Conservation (phyloP, 495 filamentous ascomycete genomes). For the Penicillium bialowiezense region DNA sequence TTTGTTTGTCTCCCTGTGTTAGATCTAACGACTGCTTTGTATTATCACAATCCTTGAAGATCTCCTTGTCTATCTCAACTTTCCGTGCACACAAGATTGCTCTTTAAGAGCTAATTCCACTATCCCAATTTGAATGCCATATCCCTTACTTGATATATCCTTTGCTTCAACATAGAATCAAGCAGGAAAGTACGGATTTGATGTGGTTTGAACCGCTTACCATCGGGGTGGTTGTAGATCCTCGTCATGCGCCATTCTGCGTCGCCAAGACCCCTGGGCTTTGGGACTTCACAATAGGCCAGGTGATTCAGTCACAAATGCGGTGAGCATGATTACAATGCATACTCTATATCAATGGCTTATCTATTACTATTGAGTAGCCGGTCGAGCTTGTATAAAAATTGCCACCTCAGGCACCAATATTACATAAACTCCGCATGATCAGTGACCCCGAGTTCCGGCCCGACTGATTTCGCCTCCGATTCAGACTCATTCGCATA, state of each 20-base stretch:
- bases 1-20: slow-evolving; percentile 27
- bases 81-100: slow-evolving; percentile 12
- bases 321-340: not conserved
- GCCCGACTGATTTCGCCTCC: slow-evolving; percentile 44
- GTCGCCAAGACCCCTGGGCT: not conserved
- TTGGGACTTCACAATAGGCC: not conserved
- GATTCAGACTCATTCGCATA: slow-evolving; percentile 28
- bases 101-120: not conserved
- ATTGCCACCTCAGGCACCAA: slow-evolving; percentile 19
- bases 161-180: no score
- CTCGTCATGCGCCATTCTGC: not conserved
- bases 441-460: slow-evolving; percentile 36
- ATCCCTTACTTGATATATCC: no score
- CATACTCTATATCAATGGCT: no score
- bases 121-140: no score
- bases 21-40: slow-evolving; percentile 26
- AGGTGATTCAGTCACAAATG: not conserved
- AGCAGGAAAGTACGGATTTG: not conserved
- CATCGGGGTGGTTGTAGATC: not conserved
- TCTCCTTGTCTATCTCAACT: slow-evolving; percentile 6
- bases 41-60: slow-evolving; percentile 18
- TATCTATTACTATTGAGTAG: no score
- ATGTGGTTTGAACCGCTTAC: not conserved
- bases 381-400: not conserved
- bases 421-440: slow-evolving; percentile 41